Base-by-base conservation (phyloP, 148 eudicot species). In the Diospyros lotus region DNA sequence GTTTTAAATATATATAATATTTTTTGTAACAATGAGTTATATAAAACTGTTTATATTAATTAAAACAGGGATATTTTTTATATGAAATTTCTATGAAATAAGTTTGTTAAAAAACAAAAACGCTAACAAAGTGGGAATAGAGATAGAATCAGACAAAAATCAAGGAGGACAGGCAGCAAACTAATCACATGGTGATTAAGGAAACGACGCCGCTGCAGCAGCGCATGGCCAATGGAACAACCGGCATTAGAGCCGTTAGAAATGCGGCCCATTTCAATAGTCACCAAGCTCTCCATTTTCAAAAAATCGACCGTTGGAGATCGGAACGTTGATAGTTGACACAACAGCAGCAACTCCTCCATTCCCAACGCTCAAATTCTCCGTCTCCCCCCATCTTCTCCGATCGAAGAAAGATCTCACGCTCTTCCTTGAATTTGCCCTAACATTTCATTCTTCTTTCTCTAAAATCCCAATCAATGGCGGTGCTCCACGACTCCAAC, bases 271-370 rank as follows among this genome's bases (percentile, higher is more conserved):
- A 77, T 39, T 54, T 41, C 77, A 75, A 43, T 55, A 62, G 72
- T 56, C 51, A 39, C 62, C 76, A 6, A 28, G 54, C 73, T 43
- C 65, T 64, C 44, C 1, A 41, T 63, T 75, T 84, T 81, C 58
- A 65, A 81, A 84, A 68, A 73, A 76, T 61, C 82, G 87, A 84
- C 87, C 87, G 87, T 84, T 84, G 65, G 80, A 65, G 40, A 74
- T 80, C 84, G 58, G 69, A 78, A 75, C 82, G 80, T 78, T 81
- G 62, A 78, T 64, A 70, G 28, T 28, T 58, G 9, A 2, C 68
- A 38, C 28, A 28, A 28, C 28, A 28, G 28, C 28, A 28, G 28
- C 28, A 28, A 28, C 28, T 56, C 43, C 54, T 15, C 41, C 67
- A 5, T 56, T 58, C 56, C 10, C 44, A 39, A 39, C 66, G 66